phyloP scores from a whole-genome alignment of 2,329 filamentous ascomycete genomes.

The Phyllosticta paracitricarpa region DNA sequence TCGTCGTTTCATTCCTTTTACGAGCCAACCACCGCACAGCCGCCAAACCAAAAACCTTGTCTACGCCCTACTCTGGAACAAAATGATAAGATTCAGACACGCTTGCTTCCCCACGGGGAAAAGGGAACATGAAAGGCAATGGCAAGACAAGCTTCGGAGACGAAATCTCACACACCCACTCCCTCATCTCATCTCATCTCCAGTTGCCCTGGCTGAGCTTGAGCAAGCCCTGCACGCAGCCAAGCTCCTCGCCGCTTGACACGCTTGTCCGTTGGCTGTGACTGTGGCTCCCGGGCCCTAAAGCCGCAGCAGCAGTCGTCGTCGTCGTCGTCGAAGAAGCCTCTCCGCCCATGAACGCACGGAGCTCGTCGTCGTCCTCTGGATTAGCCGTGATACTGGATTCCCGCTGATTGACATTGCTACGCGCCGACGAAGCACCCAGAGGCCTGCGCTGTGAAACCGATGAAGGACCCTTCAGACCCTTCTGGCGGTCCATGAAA shows the following conservation, averaged over 20 bases:
- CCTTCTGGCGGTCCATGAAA: constrained; percentile 19
- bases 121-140: not conserved
- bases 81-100: not conserved
- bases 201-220: constrained; percentile 90
- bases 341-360: constrained; percentile 60
- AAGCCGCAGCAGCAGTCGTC: constrained; percentile 38
- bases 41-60: not conserved
- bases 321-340: constrained; percentile 22
- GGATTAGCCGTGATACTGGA: constrained; percentile 19
- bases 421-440: not conserved
- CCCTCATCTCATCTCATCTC: constrained; percentile 23
- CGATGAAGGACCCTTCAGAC: not conserved
- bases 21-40: not conserved
- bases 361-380: constrained; percentile 53
- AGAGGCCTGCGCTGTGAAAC: not conserved
- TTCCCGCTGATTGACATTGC: not conserved
- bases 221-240: constrained; percentile 80
- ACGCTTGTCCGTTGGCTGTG: constrained; percentile 35
- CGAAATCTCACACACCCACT: not conserved
- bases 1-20: not conserved
- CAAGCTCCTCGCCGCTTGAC: constrained; percentile 54
- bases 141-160: not conserved
- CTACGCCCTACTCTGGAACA: not conserved
- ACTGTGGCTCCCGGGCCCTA: constrained; percentile 43
- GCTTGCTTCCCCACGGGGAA: not conserved